phyloP scores from a whole-genome alignment of 805 yeast species.

The Schwanniomyces vanrijiae region DNA sequence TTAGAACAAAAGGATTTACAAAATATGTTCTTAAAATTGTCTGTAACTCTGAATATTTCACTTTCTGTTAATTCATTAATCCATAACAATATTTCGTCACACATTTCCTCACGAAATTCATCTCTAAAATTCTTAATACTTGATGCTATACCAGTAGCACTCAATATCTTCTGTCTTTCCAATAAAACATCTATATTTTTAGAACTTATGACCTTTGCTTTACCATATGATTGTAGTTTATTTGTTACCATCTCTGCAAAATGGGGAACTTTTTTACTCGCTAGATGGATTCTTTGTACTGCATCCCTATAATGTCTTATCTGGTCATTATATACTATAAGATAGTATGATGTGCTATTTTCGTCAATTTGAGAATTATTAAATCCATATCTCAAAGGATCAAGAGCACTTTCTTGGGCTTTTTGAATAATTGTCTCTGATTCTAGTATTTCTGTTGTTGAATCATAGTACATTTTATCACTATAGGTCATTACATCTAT shows the following conservation, averaged over 20 bases:
- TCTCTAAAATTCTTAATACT: conserved; percentile 69
- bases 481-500: conserved; percentile 59
- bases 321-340: conserved; percentile 77
- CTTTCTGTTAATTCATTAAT: conserved; percentile 56
- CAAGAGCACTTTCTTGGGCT: conserved; percentile 32
- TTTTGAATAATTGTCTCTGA: conserved; percentile 24
- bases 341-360: conserved; percentile 50
- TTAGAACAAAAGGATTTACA: conserved; percentile 58
- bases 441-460: conserved; percentile 23
- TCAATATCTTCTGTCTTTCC: conserved; percentile 54
- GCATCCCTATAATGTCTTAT: conserved; percentile 75
- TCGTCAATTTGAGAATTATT: conserved; percentile 29
- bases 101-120: conserved; percentile 76
- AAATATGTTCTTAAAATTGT: conserved; percentile 47
- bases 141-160: conserved; percentile 63
- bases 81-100: conserved; percentile 71
- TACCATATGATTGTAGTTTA: conserved; percentile 61
- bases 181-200: conserved; percentile 48
- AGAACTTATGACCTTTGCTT: conserved; percentile 67
- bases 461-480: conserved; percentile 36
- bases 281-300: conserved; percentile 57
- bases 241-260: conserved; percentile 75
- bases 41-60: conserved; percentile 50
- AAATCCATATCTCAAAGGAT: conserved; percentile 43
- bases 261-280: conserved; percentile 61